Evolutionary conservation across 2,329 filamentous ascomycete genomes (phyloP).

Genomic region (Neoascochyta sp.): DNA sequence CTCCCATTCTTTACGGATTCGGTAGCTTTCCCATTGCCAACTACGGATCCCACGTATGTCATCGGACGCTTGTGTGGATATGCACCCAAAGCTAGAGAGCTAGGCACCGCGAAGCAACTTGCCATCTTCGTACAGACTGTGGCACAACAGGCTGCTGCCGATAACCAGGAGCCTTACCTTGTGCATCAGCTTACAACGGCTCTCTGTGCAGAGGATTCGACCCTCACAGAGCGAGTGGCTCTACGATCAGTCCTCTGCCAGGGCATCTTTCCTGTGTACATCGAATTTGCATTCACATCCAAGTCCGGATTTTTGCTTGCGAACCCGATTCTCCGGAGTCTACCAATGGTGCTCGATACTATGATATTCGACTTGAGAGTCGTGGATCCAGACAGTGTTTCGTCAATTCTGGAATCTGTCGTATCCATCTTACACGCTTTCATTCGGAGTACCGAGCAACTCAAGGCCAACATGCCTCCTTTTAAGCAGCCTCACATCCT

Average conservation of each 20-base stretch:
- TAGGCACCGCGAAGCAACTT: slow-evolving; percentile 52
- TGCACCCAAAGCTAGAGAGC: slow-evolving; percentile 49
- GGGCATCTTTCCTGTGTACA: slow-evolving; percentile 56
- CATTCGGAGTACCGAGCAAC: slow-evolving; percentile 33
- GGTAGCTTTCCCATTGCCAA: slow-evolving; percentile 57
- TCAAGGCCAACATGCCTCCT: slow-evolving; percentile 33
- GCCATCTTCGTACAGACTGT: slow-evolving; percentile 58
- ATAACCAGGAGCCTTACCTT: slow-evolving; percentile 56
- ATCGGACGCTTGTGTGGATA: slow-evolving; percentile 59
- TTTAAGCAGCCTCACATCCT: slow-evolving; percentile 42
- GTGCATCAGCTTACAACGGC: slow-evolving; percentile 52
- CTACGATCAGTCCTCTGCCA: slow-evolving; percentile 53
- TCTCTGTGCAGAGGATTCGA: slow-evolving; percentile 46
- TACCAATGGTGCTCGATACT: slow-evolving; percentile 42
- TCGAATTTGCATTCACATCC: slow-evolving; percentile 47
- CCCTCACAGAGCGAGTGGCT: slow-evolving; percentile 40
- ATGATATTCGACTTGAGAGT: slow-evolving; percentile 47
- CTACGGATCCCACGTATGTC: slow-evolving; percentile 59
- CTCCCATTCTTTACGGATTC: slow-evolving; percentile 60
- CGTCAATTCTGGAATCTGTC: slow-evolving; percentile 37
- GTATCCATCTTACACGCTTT: slow-evolving; percentile 39
- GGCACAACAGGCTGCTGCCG: slow-evolving; percentile 55
- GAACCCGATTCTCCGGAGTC: slow-evolving; percentile 51
- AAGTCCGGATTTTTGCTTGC: slow-evolving; percentile 51
- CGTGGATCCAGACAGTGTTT: slow-evolving; percentile 38